A percentile compares a stretch with the other conserved stretches of the same genome.
phyloP scores from a whole-genome alignment of 768 basidiomycete species.

The Cantharellus cinnabarinus region DNA sequence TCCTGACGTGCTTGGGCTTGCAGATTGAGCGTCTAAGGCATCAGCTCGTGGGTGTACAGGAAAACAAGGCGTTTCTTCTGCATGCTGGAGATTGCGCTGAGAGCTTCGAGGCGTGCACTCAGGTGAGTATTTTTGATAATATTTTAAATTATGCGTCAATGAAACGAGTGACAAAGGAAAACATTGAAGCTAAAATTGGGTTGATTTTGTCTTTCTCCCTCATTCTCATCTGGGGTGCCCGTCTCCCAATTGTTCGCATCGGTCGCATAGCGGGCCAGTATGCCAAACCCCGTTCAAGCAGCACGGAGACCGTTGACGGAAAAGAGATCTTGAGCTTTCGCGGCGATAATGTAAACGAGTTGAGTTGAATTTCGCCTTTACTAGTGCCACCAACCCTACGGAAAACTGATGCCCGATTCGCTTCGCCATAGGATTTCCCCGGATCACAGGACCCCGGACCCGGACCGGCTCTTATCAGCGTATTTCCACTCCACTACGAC shows the following conservation, averaged over 20 bases:
- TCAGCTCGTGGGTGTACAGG: conserved; percentile 62
- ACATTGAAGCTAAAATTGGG: conserved; percentile 72
- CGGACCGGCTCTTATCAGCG: conserved; percentile 73
- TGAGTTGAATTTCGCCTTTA: conserved; percentile 15
- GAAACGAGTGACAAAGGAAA: conserved; percentile 31
- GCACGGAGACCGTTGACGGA: conserved; percentile 52
- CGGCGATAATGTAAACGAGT: conserved; percentile 92
- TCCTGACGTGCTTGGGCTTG: not conserved
- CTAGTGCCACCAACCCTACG: too few relatives aligned
- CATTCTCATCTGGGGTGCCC: conserved; percentile 83
- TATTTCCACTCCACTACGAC: conserved; percentile 95
- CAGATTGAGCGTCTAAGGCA: conserved; percentile 69
- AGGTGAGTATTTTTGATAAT: conserved; percentile 27
- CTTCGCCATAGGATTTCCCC: conserved; percentile 31
- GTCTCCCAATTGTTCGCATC: conserved; percentile 80
- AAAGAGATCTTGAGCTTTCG: conserved; percentile 73
- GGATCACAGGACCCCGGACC: conserved; percentile 72
- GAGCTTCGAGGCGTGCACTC: conserved; percentile 78
- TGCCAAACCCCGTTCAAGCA: conserved; percentile 79
- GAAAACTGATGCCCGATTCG: not conserved
- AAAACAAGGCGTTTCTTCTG: conserved; percentile 77
- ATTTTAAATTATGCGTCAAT: not conserved
- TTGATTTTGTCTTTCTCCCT: conserved; percentile 89
- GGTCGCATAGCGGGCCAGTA: conserved; percentile 94
- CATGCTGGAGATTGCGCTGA: conserved; percentile 99